These are phyloP conservation scores for Cladophialophora exuberans DNA, from an alignment of 2,329 filamentous ascomycete genomes.

Conservation along the genomic window DNA sequence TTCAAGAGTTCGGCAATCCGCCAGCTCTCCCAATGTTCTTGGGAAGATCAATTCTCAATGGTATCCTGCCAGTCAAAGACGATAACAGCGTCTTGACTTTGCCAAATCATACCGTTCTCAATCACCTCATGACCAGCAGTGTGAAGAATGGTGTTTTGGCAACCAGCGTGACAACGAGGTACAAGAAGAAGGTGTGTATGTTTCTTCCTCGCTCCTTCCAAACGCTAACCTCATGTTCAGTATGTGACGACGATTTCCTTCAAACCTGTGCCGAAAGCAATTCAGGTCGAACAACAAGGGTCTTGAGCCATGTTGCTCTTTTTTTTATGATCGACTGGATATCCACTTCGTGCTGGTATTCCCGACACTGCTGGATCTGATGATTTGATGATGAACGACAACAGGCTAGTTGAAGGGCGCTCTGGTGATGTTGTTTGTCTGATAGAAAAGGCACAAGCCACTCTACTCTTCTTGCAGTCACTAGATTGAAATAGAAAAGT, in stretches of 20 bases:
- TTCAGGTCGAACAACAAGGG: conserved; percentile 4
- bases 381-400: neutral
- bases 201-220: neutral
- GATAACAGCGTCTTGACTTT: conserved; percentile 96
- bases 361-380: neutral
- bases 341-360: neutral
- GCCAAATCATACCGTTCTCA: conserved; percentile 95
- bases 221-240: conserved; percentile 52
- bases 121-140: conserved; percentile 94
- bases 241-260: conserved; percentile 98
- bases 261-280: conserved; percentile 70
- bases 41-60: conserved; percentile 92
- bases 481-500: too few relatives aligned
- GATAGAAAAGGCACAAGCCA: neutral
- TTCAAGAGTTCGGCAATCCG: conserved; percentile 78
- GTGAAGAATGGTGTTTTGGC: conserved; percentile 96
- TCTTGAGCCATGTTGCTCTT: neutral
- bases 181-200: conserved; percentile 73
- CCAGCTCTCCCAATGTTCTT: conserved; percentile 88
- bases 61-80: conserved; percentile 89
- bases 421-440: neutral
- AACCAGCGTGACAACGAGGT: conserved; percentile 95
- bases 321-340: neutral
- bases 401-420: neutral
- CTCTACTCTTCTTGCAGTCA: conserved; percentile 2